phyloP scores from a whole-genome alignment of 495 filamentous ascomycete species.

The Podospora fimiseda region DNA sequence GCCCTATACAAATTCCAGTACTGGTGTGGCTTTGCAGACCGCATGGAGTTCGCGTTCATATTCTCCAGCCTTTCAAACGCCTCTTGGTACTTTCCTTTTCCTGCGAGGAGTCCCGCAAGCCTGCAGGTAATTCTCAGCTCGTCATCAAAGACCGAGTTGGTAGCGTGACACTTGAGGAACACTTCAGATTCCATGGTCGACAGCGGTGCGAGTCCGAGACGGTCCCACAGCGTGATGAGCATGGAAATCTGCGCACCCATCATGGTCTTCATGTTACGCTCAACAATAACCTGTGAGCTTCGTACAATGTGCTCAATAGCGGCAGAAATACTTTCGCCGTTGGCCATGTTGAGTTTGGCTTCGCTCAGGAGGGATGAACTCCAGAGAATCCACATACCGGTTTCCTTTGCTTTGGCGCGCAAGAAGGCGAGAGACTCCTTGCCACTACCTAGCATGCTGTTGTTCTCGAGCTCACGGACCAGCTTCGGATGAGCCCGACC shows the following conservation, averaged over 20 bases:
- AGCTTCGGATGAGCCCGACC: slow-evolving; percentile 74
- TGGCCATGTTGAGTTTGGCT: slow-evolving; percentile 64
- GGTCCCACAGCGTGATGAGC: slow-evolving; percentile 63
- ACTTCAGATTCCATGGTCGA: slow-evolving; percentile 65
- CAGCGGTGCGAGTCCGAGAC: slow-evolving; percentile 65
- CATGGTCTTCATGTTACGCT: slow-evolving; percentile 63
- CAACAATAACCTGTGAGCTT: slow-evolving; percentile 74
- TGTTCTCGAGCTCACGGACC: slow-evolving; percentile 61
- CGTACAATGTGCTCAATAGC: slow-evolving; percentile 74
- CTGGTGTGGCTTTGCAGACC: slow-evolving; percentile 71
- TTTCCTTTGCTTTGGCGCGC: slow-evolving; percentile 81
- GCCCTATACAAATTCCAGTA: slow-evolving; percentile 70
- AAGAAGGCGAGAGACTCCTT: slow-evolving; percentile 78
- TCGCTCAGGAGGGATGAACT: slow-evolving; percentile 82
- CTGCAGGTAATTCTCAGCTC: slow-evolving; percentile 54
- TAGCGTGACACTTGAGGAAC: slow-evolving; percentile 67
- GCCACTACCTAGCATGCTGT: slow-evolving; percentile 68
- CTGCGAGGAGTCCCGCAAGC: slow-evolving; percentile 39
- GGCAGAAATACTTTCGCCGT: slow-evolving; percentile 74
- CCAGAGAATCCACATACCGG: slow-evolving; percentile 79
- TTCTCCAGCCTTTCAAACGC: slow-evolving; percentile 60
- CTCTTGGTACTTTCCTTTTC: slow-evolving; percentile 63
- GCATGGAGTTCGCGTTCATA: slow-evolving; percentile 59
- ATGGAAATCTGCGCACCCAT: slow-evolving; percentile 69
- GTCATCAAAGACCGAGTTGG: slow-evolving; percentile 65